Base-by-base conservation (phyloP, 202 grass and related monocot genomes). In the Dendrocalamus latiflorus region DNA sequence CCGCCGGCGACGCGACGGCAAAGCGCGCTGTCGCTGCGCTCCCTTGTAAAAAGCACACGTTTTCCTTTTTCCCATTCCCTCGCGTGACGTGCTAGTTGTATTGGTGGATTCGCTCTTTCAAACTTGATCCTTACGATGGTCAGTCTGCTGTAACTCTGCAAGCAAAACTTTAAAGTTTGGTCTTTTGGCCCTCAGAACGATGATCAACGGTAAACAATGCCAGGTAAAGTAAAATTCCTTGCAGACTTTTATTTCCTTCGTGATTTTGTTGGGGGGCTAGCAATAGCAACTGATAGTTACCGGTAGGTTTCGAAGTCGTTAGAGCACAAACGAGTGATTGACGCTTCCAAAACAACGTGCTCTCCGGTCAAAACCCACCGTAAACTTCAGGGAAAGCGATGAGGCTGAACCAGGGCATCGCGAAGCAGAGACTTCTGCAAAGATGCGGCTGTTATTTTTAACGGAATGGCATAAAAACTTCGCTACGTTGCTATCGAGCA, bases 1-100 rank as follows among this genome's bases (percentile, higher is more conserved):
- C 61, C 48, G 72, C 61, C 81, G 81, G 72, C 49, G 72, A 57
- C 49, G 72, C 44, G 62, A 38, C 17, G 62, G 62, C 62, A 1
- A 0, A 20, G 34, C 63, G 36, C 34, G 62, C 61, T 20, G 33
- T 38, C 34, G 63, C 34, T n/a, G 34, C 65, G 37, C 42, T 42
- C 41, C 20, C 18, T 13, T 10, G 63, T 9, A n/a, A 6, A 6
- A 18, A 6, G 49, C 17, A 18, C 49, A 51, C 16, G 14, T 18
- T 51, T 20, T 51, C 48, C 37, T 37, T 8, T 65, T 34, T 8
- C 6, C 8, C 7, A 41, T 41, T 13, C 11, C 0, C 33, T 9
- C 1, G 36, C 18, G 3, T n/a, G 12, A 42, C 20, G 37, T 67
- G 64, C 37, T 39, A 6, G 25, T 6, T 39, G 34, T n/a, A 54